phyloP scores from a whole-genome alignment of 2,329 filamentous ascomycete genomes.

The Aspergillus unguis region DNA sequence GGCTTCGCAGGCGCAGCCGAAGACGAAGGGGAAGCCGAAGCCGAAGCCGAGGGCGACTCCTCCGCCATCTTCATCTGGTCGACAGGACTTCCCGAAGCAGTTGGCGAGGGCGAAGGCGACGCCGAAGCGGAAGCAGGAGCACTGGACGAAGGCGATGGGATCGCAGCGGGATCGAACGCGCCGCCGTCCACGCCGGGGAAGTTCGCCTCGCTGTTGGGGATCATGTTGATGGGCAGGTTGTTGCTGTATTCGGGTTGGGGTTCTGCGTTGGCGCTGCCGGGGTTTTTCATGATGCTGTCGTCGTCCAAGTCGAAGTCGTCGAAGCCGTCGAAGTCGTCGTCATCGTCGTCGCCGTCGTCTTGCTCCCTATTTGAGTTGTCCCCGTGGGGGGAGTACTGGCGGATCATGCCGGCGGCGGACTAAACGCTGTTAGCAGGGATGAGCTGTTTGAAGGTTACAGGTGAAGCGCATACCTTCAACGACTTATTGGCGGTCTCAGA shows the following conservation, averaged over 20 bases:
- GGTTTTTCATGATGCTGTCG: too few relatives aligned
- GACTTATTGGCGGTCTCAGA: not conserved
- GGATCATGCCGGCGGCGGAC: not conserved
- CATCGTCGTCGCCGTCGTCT: not conserved
- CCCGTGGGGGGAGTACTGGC: not conserved
- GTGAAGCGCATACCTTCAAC: not conserved
- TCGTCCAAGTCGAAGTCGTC: too few relatives aligned
- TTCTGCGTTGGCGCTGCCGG: not conserved
- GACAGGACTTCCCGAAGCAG: too few relatives aligned
- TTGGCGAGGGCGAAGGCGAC: too few relatives aligned
- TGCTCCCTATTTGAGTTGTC: too few relatives aligned
- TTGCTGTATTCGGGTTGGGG: not conserved
- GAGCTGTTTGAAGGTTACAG: not conserved
- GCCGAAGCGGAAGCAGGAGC: too few relatives aligned
- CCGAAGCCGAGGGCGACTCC: too few relatives aligned
- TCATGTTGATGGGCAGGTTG: not conserved
- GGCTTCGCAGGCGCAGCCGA: too few relatives aligned
- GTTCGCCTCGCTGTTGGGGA: not conserved
- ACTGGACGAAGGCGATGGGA: not conserved
- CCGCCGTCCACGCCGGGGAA: not conserved
- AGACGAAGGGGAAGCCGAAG: too few relatives aligned
- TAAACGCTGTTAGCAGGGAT: not conserved
- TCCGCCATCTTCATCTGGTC: too few relatives aligned
- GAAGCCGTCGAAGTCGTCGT: not conserved
- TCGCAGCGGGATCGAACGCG: too few relatives aligned